phyloP scores from a whole-genome alignment of 2,329 filamentous ascomycete genomes.

The Massarina eburnea region DNA sequence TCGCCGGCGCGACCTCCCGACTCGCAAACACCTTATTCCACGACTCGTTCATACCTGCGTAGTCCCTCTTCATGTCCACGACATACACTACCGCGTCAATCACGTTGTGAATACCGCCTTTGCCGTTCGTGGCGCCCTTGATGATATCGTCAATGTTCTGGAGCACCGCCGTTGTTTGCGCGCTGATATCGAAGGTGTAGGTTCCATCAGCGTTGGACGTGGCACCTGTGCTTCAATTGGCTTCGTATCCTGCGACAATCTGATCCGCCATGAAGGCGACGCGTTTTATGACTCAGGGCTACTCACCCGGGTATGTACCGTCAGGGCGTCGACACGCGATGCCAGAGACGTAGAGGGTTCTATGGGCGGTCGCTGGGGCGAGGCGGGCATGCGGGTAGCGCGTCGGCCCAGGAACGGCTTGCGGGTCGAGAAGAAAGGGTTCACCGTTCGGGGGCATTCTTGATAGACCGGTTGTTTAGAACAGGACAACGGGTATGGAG shows the following conservation, averaged over 20 bases:
- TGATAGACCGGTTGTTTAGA: not conserved
- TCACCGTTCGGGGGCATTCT: not conserved
- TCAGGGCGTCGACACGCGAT: not conserved
- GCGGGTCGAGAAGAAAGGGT: not conserved
- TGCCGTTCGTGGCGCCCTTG: slow-evolving; percentile 1
- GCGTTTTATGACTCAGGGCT: no score
- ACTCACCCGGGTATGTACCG: no score
- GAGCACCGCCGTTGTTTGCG: slow-evolving; percentile 1
- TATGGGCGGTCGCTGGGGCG: not conserved
- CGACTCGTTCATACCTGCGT: slow-evolving; percentile 4
- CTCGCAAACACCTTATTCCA: slow-evolving; percentile 4
- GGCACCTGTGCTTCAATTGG: not conserved
- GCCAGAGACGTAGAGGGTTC: slow-evolving; percentile 4
- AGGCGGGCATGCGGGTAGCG: slow-evolving; percentile 1
- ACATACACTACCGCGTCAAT: slow-evolving; percentile 5
- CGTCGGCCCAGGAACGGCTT: not conserved
- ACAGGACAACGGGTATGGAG: no score
- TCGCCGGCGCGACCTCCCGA: slow-evolving; percentile 1
- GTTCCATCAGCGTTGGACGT: slow-evolving; percentile 1
- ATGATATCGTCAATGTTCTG: slow-evolving; percentile 6
- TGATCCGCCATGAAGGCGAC: slow-evolving; percentile 1
- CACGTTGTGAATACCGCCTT: slow-evolving; percentile 1
- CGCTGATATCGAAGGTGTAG: not conserved
- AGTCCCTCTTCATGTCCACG: slow-evolving; percentile 2
- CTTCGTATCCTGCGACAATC: no score